Conservation (phyloP, 2,329 filamentous ascomycete species). For the Penicillium sp. region DNA sequence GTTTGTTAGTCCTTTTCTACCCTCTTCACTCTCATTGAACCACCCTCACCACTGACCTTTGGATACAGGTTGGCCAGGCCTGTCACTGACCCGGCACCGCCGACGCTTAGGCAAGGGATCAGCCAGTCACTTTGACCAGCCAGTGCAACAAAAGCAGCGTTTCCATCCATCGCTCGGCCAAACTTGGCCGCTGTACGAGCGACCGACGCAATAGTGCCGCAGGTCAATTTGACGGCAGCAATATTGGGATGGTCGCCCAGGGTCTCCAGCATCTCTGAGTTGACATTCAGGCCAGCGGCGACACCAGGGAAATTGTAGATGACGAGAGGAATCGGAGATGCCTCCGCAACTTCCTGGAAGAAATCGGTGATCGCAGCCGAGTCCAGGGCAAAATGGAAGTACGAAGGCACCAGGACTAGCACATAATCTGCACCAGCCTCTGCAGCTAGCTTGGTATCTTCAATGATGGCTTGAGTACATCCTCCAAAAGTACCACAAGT, state of each 20-base stretch:
- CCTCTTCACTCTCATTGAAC: background rate
- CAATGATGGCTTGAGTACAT: constrained; percentile 50
- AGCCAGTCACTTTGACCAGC: constrained; percentile 52
- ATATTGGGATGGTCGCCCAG: constrained; percentile 42
- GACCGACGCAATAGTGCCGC: constrained; percentile 48
- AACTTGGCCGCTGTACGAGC: constrained; percentile 44
- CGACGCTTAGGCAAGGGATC: constrained; percentile 61
- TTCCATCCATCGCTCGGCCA: constrained; percentile 28
- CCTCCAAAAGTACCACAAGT: constrained; percentile 48
- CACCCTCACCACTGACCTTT: constrained; percentile 35
- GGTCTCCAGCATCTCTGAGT: constrained; percentile 42
- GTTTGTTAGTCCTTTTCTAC: background rate
- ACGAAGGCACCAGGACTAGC: constrained; percentile 71
- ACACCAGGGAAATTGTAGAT: constrained; percentile 55
- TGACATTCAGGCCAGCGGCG: constrained; percentile 49
- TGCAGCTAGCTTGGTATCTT: constrained; percentile 67
- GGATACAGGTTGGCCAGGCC: constrained; percentile 67
- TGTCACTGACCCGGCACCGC: constrained; percentile 64
- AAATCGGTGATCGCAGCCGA: constrained; percentile 62
- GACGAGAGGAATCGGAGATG: constrained; percentile 53
- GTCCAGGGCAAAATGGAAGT: constrained; percentile 70
- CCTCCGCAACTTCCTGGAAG: constrained; percentile 64
- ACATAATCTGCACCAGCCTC: constrained; percentile 72
- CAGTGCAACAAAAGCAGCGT: constrained; percentile 41
- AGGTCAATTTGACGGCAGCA: constrained; percentile 44